These are phyloP conservation scores for Metschnikowia vanudenii DNA, from an alignment of 805 yeast genomes.

Conservation along the genomic window DNA sequence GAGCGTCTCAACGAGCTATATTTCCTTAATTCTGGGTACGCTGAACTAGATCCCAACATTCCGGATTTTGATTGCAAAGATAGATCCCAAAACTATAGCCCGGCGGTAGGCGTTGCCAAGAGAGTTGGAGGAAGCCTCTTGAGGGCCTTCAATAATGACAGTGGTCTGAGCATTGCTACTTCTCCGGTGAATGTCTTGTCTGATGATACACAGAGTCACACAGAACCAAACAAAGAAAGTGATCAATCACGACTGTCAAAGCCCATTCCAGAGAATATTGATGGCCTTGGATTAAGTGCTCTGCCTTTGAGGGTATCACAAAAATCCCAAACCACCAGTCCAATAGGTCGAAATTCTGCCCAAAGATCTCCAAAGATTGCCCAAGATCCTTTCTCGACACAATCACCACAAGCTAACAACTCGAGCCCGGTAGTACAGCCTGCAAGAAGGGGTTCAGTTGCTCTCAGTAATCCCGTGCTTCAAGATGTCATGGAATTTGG, in stretches of 20 bases:
- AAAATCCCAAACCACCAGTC: conserved; percentile 1
- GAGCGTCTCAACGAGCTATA: conserved; percentile 37
- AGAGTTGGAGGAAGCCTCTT: conserved; percentile 41
- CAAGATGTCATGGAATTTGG: conserved; percentile 37
- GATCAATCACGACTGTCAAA: neutral
- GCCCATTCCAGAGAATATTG: neutral
- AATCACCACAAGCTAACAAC: neutral
- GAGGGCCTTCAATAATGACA: conserved; percentile 37
- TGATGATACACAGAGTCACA: neutral
- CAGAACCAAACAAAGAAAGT: neutral
- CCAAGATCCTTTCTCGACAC: neutral
- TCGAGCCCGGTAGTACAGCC: neutral
- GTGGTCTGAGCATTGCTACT: conserved; percentile 6
- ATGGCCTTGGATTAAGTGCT: neutral
- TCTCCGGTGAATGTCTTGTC: neutral
- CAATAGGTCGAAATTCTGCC: neutral
- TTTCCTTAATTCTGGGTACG: conserved; percentile 25
- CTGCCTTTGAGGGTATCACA: neutral
- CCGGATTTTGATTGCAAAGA: conserved; percentile 48
- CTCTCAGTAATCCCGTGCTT: conserved; percentile 10
- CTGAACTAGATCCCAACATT: neutral
- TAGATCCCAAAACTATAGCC: conserved; percentile 64
- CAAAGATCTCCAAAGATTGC: conserved; percentile 5
- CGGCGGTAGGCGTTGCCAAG: conserved; percentile 79
- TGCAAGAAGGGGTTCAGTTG: conserved; percentile 6